Evolutionary conservation across 495 filamentous ascomycete genomes (phyloP), one percentile per base, ranked within the genome.

Genomic region (Trichoderma orchidacearum): DNA sequence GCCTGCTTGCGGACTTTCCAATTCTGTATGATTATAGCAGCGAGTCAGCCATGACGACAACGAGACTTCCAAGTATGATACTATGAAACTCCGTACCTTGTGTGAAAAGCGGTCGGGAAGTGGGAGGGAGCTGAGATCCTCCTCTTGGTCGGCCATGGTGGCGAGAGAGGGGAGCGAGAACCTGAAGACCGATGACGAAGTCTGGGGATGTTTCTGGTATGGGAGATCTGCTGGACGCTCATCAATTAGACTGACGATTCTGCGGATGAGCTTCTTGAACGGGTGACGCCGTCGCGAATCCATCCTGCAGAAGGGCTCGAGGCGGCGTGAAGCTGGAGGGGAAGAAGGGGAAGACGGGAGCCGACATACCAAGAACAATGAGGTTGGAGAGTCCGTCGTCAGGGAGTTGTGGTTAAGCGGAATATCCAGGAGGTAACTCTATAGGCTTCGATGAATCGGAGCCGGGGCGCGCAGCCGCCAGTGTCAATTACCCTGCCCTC

Each of bases 1-100:
- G 86, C 93, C 66, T 82, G 80, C 70, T 99, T 99, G 60, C 93
- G 80, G 38, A 93, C 93, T 78, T 99, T 99, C 93, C 93, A 99
- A 65, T 86, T 83, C 85, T 93, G 29, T 17, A 55, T 13, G 11
- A 41, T 32, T 31, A 53, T 50, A 9, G 9, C 25, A 29, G 15
- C n/a, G n/a, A n/a, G 53, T 31, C 34, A 54, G 30, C 53, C 21
- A 23, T n/a, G n/a, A n/a, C n/a, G n/a, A n/a, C n/a, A n/a, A n/a
- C n/a, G n/a, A n/a, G n/a, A n/a, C n/a, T n/a, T n/a, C n/a, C n/a
- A n/a, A n/a, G n/a, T n/a, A n/a, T n/a, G n/a, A n/a, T n/a, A n/a
- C n/a, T n/a, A n/a, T n/a, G n/a, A n/a, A n/a, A n/a, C n/a, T n/a
- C n/a, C n/a, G 62, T 64, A 89, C 86, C 80, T 96, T 96, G 75